Evolutionary conservation across 768 basidiomycete genomes (phyloP).

Genomic region (Boletus pseudopeckii): DNA sequence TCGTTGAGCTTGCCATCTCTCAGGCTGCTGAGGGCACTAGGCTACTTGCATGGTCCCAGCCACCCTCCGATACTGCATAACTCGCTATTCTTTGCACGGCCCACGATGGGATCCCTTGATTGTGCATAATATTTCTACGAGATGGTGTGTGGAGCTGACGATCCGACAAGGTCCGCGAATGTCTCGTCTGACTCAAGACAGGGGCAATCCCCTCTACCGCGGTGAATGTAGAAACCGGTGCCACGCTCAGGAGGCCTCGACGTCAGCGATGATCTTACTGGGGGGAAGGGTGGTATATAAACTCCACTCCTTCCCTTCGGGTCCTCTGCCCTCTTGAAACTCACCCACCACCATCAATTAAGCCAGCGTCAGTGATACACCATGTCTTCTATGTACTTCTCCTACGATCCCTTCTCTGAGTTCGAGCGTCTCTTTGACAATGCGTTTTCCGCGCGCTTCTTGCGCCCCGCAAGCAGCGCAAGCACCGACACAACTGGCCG

Average conservation of each 20-base stretch:
- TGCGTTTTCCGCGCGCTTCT: conserved; percentile 28
- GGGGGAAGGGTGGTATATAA: neutral
- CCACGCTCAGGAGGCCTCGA: conserved; percentile 1
- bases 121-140: too few species aligned
- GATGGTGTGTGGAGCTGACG: too few species aligned
- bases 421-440: conserved; percentile 45
- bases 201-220: neutral
- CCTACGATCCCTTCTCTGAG: conserved; percentile 41
- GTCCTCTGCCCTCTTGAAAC: neutral
- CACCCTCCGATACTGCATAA: neutral
- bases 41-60: neutral
- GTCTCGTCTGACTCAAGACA: neutral
- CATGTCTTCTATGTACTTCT: conserved; percentile 27
- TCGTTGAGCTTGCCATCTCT: neutral
- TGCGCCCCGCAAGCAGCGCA: conserved; percentile 9
- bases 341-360: neutral
- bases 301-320: neutral
- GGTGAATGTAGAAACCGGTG: neutral
- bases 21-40: neutral
- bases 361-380: neutral
- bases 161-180: too few species aligned
- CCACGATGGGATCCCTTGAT: neutral
- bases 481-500: conserved; percentile 4
- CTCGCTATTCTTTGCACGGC: neutral
- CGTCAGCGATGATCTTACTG: conserved; percentile 1